phyloP scores from a whole-genome alignment of 805 yeast genomes.

The Torulaspora microellipsoides region DNA sequence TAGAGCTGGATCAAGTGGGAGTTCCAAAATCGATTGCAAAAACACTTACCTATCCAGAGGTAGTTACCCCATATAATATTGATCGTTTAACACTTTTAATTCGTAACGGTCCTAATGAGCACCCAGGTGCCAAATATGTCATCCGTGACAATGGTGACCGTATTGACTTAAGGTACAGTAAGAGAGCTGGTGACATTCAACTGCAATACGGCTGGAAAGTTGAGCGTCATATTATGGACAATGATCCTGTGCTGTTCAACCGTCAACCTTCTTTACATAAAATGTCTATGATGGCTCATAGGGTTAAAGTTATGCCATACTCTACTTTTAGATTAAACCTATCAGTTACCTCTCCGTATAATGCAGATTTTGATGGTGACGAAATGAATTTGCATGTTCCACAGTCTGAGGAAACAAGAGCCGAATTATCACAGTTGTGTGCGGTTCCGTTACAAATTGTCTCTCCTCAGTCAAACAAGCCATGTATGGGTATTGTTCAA shows the following conservation, averaged over 20 bases:
- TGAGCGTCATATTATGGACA: conserved; percentile 95
- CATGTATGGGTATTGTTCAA: conserved; percentile 99
- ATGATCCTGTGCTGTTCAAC: conserved; percentile 95
- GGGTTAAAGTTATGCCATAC: conserved; percentile 98
- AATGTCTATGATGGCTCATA: conserved; percentile 99
- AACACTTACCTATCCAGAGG: conserved; percentile 93
- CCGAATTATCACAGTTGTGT: conserved; percentile 90
- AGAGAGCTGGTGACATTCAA: conserved; percentile 97
- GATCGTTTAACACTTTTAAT: conserved; percentile 89
- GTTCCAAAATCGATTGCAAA: conserved; percentile 96
- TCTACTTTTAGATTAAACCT: conserved; percentile 94
- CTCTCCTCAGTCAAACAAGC: conserved; percentile 97
- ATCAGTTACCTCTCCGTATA: conserved; percentile 98
- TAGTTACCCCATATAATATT: conserved; percentile 95
- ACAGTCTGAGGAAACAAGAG: conserved; percentile 95
- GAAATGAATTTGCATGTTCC: conserved; percentile 99
- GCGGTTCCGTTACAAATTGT: conserved; percentile 98
- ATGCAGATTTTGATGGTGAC: conserved; percentile 99
- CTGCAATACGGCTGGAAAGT: conserved; percentile 99
- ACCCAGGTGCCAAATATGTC: conserved; percentile 98
- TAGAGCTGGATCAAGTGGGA: conserved; percentile 97
- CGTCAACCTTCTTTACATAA: conserved; percentile 99
- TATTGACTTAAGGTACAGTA: conserved; percentile 93
- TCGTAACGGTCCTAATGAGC: conserved; percentile 97
- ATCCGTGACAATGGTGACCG: conserved; percentile 99